phyloP scores from a whole-genome alignment of 345 rosid genomes.

The Salix caprea region DNA sequence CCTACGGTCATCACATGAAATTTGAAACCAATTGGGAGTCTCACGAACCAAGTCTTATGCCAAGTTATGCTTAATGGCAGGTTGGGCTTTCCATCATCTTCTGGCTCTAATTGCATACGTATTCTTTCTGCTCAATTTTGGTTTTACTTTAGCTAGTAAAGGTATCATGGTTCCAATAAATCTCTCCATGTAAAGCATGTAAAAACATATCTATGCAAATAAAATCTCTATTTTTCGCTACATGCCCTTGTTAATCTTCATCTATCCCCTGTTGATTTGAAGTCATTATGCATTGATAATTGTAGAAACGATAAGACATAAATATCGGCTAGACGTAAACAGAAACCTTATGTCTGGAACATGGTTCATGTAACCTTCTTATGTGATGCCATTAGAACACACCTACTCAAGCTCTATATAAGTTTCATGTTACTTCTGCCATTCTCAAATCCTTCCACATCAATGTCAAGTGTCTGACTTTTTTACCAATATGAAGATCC shows the following conservation, averaged over 20 bases:
- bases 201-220: constrained; percentile 7
- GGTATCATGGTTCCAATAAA: constrained; percentile 20
- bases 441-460: neutral
- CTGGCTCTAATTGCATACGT: constrained; percentile 2
- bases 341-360: neutral
- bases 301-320: neutral
- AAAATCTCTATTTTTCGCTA: neutral
- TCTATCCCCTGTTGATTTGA: neutral
- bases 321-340: neutral
- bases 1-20: constrained; percentile 89
- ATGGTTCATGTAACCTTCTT: neutral
- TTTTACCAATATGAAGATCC: neutral
- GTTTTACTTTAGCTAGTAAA: constrained; percentile 19
- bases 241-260: neutral
- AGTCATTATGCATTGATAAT: neutral
- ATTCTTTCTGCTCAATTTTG: constrained; percentile 34
- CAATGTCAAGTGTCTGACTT: neutral
- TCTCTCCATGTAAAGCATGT: constrained; percentile 18
- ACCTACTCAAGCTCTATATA: neutral
- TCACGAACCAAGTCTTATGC: constrained; percentile 10
- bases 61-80: constrained; percentile 19
- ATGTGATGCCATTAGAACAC: neutral
- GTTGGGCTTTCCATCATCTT: constrained; percentile 24
- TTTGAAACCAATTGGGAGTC: neutral
- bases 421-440: neutral